Conservation (phyloP, 1,139 yeast species). For the Pichia sp. region DNA sequence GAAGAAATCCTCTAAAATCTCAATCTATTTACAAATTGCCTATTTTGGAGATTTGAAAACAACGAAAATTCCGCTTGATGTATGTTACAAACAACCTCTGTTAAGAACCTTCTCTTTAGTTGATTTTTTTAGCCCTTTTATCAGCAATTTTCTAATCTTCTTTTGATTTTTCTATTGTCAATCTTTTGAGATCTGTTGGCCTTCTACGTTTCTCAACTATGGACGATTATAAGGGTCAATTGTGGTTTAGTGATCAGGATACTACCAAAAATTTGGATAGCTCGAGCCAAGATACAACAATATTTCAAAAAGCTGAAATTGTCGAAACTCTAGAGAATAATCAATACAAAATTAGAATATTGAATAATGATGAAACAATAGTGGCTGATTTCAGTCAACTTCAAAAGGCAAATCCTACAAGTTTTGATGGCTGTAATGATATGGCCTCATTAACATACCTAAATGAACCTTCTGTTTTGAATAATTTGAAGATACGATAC, state of each 20-base stretch:
- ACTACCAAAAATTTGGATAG: no score
- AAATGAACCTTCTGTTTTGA: constrained; percentile 89
- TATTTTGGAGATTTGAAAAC: no score
- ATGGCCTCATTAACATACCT: constrained; percentile 94
- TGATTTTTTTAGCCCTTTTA: no score
- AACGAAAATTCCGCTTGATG: no score
- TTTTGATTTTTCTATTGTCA: no score
- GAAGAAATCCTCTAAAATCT: no score
- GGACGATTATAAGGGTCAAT: constrained; percentile 26
- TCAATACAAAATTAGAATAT: constrained; percentile 40
- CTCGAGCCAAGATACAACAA: constrained; percentile 12
- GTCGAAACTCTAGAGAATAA: constrained; percentile 38
- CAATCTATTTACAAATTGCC: no score
- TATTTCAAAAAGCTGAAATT: constrained; percentile 66
- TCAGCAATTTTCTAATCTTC: no score
- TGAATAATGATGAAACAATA: constrained; percentile 23
- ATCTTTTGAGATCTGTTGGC: no score
- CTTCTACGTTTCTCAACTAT: no score
- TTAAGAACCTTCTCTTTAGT: no score
- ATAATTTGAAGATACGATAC: constrained; percentile 74
- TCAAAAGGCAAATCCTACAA: constrained; percentile 79
- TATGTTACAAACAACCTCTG: no score
- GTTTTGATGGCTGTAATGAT: constrained; percentile 85
- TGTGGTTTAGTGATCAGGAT: constrained; percentile 50
- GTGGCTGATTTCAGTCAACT: constrained; percentile 30